phyloP scores from a whole-genome alignment of 129 eudicot genomes.

The Flaveria robusta region DNA sequence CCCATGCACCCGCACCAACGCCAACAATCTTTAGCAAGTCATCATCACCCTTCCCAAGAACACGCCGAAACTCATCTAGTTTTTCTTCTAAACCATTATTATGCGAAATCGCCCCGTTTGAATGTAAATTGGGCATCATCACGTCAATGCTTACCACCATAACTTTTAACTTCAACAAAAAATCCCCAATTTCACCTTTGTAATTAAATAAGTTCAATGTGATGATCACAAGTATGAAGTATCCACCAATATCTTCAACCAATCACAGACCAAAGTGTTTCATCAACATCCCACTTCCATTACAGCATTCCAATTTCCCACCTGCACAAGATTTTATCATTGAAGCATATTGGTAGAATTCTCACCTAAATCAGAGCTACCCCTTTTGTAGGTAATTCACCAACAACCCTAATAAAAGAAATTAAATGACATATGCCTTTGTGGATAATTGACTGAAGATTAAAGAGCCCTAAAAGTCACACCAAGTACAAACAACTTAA shows the following conservation, averaged over 20 bases:
- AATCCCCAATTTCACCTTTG: constrained; percentile 1
- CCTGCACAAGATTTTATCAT: constrained; percentile 18
- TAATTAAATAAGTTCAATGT: not conserved
- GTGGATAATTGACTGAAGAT: constrained; percentile 7
- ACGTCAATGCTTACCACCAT: constrained; percentile 72
- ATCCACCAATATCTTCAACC: constrained; percentile 5
- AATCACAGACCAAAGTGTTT: not conserved
- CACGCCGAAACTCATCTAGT: constrained; percentile 54
- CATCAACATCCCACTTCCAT: not conserved
- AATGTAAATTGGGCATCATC: constrained; percentile 30
- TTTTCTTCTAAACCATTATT: constrained; percentile 51
- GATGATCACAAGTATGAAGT: constrained; percentile 5
- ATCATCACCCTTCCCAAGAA: constrained; percentile 58
- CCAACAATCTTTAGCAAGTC: constrained; percentile 56
- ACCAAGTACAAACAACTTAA: constrained; percentile 28
- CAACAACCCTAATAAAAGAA: constrained; percentile 6
- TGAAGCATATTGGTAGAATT: constrained; percentile 32
- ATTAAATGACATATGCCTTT: not conserved
- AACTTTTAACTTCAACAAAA: constrained; percentile 18
- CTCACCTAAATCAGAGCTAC: constrained; percentile 50
- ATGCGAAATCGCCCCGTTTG: constrained; percentile 37
- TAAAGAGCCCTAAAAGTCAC: constrained; percentile 28
- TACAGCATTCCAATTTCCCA: constrained; percentile 16
- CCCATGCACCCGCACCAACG: constrained; percentile 79
- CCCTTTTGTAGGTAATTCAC: constrained; percentile 4